phyloP scores from a whole-genome alignment of 73 alveolate genomes.

The Blepharisma stoltei region DNA sequence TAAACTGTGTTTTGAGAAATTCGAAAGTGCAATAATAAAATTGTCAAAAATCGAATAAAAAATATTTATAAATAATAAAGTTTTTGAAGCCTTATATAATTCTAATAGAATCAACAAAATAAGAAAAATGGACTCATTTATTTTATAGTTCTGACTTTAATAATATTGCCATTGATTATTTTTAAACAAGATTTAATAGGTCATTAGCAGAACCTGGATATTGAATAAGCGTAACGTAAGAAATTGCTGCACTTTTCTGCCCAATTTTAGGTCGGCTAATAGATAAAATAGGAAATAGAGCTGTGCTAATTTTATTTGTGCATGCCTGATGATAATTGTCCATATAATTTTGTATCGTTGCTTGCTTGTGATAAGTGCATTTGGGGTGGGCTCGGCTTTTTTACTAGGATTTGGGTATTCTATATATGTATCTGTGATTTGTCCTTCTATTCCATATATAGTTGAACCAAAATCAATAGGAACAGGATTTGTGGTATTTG shows the following conservation, averaged over 20 bases:
- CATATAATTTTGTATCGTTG: slow-evolving; percentile 42
- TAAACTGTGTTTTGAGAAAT: too few species aligned
- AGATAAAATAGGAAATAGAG: slow-evolving; percentile 70
- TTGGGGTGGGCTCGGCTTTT: slow-evolving; percentile 44
- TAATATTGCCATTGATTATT: neutral
- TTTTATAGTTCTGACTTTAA: slow-evolving; percentile 6
- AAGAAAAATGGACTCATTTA: too few species aligned
- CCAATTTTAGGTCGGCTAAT: slow-evolving; percentile 41
- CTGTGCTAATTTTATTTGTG: slow-evolving; percentile 44
- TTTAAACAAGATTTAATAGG: neutral
- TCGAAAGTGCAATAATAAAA: too few species aligned
- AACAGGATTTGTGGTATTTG: slow-evolving; percentile 82
- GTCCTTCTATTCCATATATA: slow-evolving; percentile 79
- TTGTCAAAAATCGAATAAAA: too few species aligned
- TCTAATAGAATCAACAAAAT: too few species aligned
- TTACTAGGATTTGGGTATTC: slow-evolving; percentile 72
- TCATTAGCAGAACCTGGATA: neutral
- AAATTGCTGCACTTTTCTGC: neutral
- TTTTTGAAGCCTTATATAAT: too few species aligned
- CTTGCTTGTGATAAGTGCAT: slow-evolving; percentile 41
- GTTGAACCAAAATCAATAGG: slow-evolving; percentile 77
- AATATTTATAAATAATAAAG: too few species aligned
- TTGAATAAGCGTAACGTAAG: neutral
- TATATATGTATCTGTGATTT: slow-evolving; percentile 77
- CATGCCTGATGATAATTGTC: slow-evolving; percentile 42